Percentiles rank a stretch among this genome's conserved stretches.
These are phyloP conservation scores for Suillus discolor DNA, from an alignment of 768 basidiomycete species.

Conservation along the genomic window DNA sequence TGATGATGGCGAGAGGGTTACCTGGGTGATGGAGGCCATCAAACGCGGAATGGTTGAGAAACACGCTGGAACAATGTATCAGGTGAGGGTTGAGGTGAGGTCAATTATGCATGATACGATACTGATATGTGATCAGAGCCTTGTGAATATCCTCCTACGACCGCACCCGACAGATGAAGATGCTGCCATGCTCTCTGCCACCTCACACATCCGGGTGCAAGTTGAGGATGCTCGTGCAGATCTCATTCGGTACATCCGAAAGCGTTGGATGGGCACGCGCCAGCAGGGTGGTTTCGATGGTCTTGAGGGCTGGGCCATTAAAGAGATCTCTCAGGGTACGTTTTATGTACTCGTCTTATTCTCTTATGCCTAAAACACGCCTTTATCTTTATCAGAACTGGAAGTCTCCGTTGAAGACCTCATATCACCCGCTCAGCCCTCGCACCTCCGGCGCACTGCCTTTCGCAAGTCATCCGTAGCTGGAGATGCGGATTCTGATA, in stretches of 20 bases:
- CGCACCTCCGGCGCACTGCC: conserved; percentile 16
- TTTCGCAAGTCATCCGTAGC: conserved; percentile 4
- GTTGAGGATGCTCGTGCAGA: conserved; percentile 67
- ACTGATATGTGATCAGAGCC: conserved; percentile 45
- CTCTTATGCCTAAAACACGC: not conserved
- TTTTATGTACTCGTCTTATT: not conserved
- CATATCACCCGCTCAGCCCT: conserved; percentile 44
- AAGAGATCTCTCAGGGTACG: conserved; percentile 65
- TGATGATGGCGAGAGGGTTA: conserved; percentile 78
- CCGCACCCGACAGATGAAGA: conserved; percentile 61
- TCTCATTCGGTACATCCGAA: conserved; percentile 63
- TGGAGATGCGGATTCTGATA: conserved; percentile 39
- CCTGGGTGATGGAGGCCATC: conserved; percentile 70
- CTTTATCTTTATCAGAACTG: conserved; percentile 52
- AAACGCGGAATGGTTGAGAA: conserved; percentile 63
- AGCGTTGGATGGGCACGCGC: conserved; percentile 75
- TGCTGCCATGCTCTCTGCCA: conserved; percentile 64
- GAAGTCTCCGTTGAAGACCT: conserved; percentile 82
- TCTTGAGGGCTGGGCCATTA: conserved; percentile 85
- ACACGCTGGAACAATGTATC: conserved; percentile 74
- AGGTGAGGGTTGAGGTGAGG: conserved; percentile 46
- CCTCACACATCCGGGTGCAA: conserved; percentile 68
- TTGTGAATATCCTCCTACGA: conserved; percentile 76
- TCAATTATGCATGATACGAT: not conserved
- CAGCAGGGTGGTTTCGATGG: conserved; percentile 79